Percentiles rank a stretch among this genome's conserved stretches.
These are phyloP conservation scores for Musa troglodytarum DNA, from an alignment of 176 grass and related monocot genomes.

Conservation along the genomic window DNA sequence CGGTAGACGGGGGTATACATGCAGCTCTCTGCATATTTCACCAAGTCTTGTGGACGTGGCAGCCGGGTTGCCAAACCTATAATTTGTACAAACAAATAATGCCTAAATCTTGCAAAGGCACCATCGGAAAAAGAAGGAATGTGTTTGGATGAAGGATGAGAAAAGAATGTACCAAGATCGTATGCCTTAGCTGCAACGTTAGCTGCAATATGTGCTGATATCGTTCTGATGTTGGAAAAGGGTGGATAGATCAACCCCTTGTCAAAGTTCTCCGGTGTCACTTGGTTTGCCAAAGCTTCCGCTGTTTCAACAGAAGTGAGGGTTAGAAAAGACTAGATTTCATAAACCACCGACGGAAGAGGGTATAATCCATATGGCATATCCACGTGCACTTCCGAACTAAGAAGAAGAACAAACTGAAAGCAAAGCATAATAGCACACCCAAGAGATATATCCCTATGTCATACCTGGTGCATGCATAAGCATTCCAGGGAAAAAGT, in stretches of 20 bases:
- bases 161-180: constrained; percentile 46
- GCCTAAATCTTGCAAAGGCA: background rate
- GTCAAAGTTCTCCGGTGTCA: constrained; percentile 58
- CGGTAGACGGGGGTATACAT: constrained; percentile 89
- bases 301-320: constrained; percentile 30
- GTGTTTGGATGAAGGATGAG: background rate
- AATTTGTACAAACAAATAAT: constrained; percentile 9
- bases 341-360: too few relatives aligned
- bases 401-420: too few relatives aligned
- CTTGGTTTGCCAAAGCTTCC: constrained; percentile 56
- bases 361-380: background rate
- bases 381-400: too few relatives aligned
- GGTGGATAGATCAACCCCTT: constrained; percentile 81
- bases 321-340: background rate
- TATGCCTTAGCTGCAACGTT: constrained; percentile 67
- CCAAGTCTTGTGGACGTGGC: constrained; percentile 53
- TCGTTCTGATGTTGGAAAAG: constrained; percentile 73
- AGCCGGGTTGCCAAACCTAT: constrained; percentile 72
- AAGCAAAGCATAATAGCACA: too few relatives aligned
- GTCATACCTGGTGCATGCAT: too few relatives aligned
- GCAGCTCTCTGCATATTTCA: constrained; percentile 70
- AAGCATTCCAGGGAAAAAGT: too few relatives aligned
- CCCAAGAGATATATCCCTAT: too few relatives aligned
- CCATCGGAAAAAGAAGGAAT: background rate
- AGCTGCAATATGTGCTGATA: constrained; percentile 70